Evolutionary conservation across 176 grass and related monocot genomes (phyloP).

Genomic region (Carex cristatella): DNA sequence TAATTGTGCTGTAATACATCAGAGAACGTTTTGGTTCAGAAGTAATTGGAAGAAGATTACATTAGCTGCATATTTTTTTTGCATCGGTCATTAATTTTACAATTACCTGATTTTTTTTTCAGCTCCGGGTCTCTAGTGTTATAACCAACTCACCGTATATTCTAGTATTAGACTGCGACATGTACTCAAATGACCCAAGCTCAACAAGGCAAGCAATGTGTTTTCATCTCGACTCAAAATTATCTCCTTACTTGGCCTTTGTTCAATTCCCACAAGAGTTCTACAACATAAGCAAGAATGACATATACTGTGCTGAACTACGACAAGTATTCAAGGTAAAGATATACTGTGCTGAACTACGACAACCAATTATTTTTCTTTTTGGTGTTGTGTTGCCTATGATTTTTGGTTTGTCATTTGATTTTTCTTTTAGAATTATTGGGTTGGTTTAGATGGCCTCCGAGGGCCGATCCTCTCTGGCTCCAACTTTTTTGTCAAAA

Average conservation of each 20-base stretch:
- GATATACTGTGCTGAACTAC: constrained; percentile 28
- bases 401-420: neutral
- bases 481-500: constrained; percentile 44
- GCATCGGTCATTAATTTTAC: neutral
- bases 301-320: constrained; percentile 55
- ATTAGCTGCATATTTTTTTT: neutral
- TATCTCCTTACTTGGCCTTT: constrained; percentile 41
- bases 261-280: constrained; percentile 78
- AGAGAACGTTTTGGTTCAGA: neutral
- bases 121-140: constrained; percentile 47
- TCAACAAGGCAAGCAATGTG: constrained; percentile 54
- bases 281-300: constrained; percentile 45
- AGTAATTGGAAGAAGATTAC: neutral
- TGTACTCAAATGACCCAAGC: constrained; percentile 46
- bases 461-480: constrained; percentile 58
- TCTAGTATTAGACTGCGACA: constrained; percentile 62
- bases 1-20: neutral
- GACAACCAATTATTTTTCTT: neutral
- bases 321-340: constrained; percentile 9
- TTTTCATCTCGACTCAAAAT: constrained; percentile 39
- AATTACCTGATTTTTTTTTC: neutral
- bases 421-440: constrained; percentile 25
- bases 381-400: neutral
- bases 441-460: constrained; percentile 48
- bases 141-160: constrained; percentile 45